Conservation (phyloP, 1,139 yeast genomes). For the Candida pseudocylindracea region DNA sequence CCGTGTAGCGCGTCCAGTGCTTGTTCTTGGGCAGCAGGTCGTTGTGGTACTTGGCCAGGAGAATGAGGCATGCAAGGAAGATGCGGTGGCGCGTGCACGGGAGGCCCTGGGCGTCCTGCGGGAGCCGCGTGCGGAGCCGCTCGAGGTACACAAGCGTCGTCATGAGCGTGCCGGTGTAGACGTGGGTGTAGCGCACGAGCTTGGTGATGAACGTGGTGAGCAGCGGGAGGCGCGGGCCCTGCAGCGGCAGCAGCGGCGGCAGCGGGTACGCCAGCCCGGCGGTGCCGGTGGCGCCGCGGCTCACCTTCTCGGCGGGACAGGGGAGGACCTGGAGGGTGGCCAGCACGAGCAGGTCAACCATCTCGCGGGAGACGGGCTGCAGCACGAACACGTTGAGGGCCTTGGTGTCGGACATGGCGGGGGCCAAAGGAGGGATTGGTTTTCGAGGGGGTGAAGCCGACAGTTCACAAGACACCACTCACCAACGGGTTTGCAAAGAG, state of each 20-base stretch:
- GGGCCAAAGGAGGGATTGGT: too few species aligned
- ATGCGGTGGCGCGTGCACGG: conserved; percentile 66
- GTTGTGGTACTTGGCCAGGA: conserved; percentile 53
- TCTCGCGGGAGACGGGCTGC: conserved; percentile 39
- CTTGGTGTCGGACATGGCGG: conserved; percentile 14
- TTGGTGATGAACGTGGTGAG: conserved; percentile 52
- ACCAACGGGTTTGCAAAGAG: too few species aligned
- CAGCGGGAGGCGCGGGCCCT: conserved; percentile 20
- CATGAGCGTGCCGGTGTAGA: conserved; percentile 57
- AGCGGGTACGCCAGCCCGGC: too few species aligned
- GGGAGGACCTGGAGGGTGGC: conserved; percentile 41
- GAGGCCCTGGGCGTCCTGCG: conserved; percentile 50
- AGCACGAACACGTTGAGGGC: conserved; percentile 31
- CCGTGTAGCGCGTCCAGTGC: conserved; percentile 64
- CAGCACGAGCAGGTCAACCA: conserved; percentile 42
- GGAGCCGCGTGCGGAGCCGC: conserved; percentile 33
- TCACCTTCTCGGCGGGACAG: conserved; percentile 16
- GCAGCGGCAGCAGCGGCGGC: neutral
- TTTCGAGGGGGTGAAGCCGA: too few species aligned
- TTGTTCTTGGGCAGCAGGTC: conserved; percentile 57
- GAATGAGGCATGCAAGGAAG: conserved; percentile 47
- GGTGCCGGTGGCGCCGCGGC: conserved; percentile 9
- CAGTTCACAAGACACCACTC: too few species aligned
- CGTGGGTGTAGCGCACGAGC: conserved; percentile 50
- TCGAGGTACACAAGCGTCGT: conserved; percentile 49